Evolutionary conservation across 495 filamentous ascomycete genomes (phyloP), one percentile per base, ranked within the genome.

Genomic region (Aspergillus affinis): DNA sequence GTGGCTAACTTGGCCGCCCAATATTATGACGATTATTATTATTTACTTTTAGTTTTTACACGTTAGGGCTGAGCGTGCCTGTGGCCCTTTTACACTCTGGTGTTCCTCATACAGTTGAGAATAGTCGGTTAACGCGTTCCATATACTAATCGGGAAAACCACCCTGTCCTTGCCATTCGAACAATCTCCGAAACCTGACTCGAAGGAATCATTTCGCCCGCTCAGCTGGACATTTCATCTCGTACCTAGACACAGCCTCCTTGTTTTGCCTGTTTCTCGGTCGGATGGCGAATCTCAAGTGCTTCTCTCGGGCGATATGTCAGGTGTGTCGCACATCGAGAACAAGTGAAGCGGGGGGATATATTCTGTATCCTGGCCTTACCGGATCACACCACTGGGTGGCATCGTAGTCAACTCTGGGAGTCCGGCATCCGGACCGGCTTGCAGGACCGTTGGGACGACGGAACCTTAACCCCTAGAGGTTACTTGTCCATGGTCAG

Each of bases 301-400:
- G 13, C 13, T 4, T 41, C 36, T 41, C 13, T 41, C 36, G 36
- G 36, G 12, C 36, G 36, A 41, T 41, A 41, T 41, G 36, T 41
- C 36, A 10, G 36, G 36, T 41, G 36, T 41, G 36, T 41, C 13
- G 36, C 36, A 41, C 36, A 15, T 41, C 36, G 36, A 15, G 36
- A 41, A 41, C 36, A 13, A 41, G 44, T 54, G 32, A 45, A 32
- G 52, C 52, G 45, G 52, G 48, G 27, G 57, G 15, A 52, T 20
- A 23, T 17, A 15, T 15, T 20, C 51, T 27, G 48, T 30, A 51
- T 51, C 55, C 48, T 53, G 23, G 41, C 53, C 54, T 57, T 57
- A 44, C 60, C 60, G 60, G 60, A 61, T 61, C 60, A 61, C 60
- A 61, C 60, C 60, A 61, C 60, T 61, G 60, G 55, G 59, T 59